Percentiles rank a stretch among this genome's conserved stretches.
phyloP scores from a whole-genome alignment of 2,329 filamentous ascomycete genomes.

The Thelonectria rubi region DNA sequence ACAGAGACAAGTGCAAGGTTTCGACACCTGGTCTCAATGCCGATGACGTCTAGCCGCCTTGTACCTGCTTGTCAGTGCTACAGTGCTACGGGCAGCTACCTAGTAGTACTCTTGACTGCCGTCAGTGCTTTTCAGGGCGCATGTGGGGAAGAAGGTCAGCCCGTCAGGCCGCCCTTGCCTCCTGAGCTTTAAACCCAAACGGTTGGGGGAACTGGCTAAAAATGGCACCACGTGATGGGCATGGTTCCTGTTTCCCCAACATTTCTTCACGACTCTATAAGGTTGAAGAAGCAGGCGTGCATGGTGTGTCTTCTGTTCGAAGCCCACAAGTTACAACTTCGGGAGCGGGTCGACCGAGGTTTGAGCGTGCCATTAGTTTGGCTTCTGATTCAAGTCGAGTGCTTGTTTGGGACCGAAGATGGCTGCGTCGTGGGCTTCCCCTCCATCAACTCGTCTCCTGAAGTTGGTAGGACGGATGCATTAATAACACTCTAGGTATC shows the following conservation, averaged over 20 bases:
- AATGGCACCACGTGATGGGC: constrained; percentile 29
- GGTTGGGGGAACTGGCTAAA: constrained; percentile 28
- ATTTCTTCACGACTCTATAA: constrained; percentile 8
- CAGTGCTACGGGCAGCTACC: neutral
- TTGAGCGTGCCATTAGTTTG: neutral
- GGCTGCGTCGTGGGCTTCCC: too few species aligned
- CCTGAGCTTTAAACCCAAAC: constrained; percentile 12
- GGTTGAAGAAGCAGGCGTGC: neutral
- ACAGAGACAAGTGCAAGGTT: neutral
- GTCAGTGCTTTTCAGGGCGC: constrained; percentile 17
- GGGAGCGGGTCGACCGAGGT: neutral
- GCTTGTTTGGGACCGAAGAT: too few species aligned
- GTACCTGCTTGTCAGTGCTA: constrained; percentile 17
- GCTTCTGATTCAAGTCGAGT: neutral
- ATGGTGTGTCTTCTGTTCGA: neutral
- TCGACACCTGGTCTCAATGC: neutral
- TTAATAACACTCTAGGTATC: too few species aligned
- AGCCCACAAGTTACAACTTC: neutral
- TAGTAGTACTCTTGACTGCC: neutral
- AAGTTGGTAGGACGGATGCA: too few species aligned
- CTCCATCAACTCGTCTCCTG: too few species aligned
- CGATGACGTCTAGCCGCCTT: constrained; percentile 13
- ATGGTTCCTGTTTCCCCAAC: constrained; percentile 27
- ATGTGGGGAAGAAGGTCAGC: too few species aligned
- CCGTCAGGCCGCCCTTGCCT: too few species aligned